Evolutionary conservation across 225 moss, liverwort and hornwort species (phyloP).

Genomic region (Pseudoscleropodium purum): DNA sequence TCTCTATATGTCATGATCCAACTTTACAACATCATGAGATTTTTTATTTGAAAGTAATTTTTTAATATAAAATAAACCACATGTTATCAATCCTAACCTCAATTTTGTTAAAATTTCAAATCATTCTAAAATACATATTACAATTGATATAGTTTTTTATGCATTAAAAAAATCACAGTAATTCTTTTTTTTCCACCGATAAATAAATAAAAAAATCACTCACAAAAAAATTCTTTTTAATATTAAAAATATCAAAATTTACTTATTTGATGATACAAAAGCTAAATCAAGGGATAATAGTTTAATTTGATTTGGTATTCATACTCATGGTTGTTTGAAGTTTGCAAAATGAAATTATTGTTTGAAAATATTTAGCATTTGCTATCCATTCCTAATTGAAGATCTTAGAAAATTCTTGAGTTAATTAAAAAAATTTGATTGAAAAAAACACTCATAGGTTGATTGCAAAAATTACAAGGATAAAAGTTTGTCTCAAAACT

Average conservation of each 20-base stretch:
- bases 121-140: no score
- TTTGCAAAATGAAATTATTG: background rate
- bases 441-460: background rate
- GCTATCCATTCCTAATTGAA: background rate
- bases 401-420: background rate
- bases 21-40: no score
- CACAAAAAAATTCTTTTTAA: background rate
- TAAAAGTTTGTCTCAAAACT: background rate
- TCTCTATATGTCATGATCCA: background rate
- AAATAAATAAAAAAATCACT: background rate
- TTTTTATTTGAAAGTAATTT: background rate
- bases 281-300: no score
- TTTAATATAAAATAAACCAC: no score
- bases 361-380: background rate
- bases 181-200: background rate
- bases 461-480: accelerated
- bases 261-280: background rate
- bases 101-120: background rate
- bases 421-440: background rate
- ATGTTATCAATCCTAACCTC: no score
- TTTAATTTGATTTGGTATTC: background rate
- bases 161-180: background rate
- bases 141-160: background rate
- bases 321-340: background rate
- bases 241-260: background rate